Conservation (phyloP, 257 asterid species). For the Schizonepeta tenuifolia region DNA sequence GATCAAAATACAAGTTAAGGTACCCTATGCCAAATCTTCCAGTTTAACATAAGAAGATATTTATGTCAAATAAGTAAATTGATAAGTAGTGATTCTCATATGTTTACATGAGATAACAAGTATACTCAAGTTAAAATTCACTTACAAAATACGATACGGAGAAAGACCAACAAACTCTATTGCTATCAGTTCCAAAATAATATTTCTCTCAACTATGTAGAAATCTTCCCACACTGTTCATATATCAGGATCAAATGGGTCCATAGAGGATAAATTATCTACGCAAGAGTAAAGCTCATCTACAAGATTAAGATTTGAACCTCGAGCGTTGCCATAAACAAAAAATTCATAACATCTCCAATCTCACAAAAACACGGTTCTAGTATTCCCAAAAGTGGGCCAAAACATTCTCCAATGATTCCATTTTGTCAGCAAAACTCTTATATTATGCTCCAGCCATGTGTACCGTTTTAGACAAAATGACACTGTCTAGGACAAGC, state of each 20-base stretch:
- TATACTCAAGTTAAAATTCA: constrained; percentile 3
- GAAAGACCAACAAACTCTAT: not conserved
- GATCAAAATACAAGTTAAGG: constrained; percentile 48
- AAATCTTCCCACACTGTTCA: not conserved
- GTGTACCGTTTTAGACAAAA: not conserved
- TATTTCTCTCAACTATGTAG: not conserved
- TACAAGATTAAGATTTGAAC: not conserved
- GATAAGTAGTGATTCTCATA: constrained; percentile 11
- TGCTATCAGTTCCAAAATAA: constrained; percentile 8
- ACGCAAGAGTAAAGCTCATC: not conserved
- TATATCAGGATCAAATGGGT: not conserved
- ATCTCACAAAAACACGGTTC: not conserved
- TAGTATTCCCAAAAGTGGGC: not conserved
- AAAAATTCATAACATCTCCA: not conserved
- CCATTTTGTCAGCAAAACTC: too few species aligned
- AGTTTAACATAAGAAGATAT: not conserved
- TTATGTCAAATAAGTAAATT: too few species aligned
- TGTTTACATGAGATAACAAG: constrained; percentile 11
- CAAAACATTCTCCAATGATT: not conserved
- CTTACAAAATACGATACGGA: constrained; percentile 4
- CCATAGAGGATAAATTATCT: not conserved
- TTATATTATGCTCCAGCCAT: constrained; percentile 6
- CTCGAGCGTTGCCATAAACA: not conserved
- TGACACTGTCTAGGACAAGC: not conserved
- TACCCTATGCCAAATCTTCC: constrained; percentile 31